Conservation (phyloP, 805 yeast genomes). For the Sugiyamaella valdiviana region DNA sequence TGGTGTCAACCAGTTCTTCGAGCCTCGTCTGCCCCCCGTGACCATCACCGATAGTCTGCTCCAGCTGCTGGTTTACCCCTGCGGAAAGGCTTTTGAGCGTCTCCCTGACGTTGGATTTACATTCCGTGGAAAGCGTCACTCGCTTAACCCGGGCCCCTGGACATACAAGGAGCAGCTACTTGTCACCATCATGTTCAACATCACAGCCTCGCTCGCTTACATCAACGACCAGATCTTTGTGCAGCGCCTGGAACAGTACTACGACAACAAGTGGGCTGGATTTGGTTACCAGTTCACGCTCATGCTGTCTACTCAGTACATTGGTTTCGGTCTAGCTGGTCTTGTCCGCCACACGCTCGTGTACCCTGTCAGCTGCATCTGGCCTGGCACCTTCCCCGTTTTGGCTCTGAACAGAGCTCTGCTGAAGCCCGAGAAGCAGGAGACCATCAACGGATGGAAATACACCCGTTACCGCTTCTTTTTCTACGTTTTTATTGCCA, state of each 20-base stretch:
- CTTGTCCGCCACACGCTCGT: slow-evolving; percentile 46
- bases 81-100: slow-evolving; percentile 37
- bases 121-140: slow-evolving; percentile 36
- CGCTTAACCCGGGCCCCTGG: slow-evolving; percentile 62
- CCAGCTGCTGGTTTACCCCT: slow-evolving; percentile 44
- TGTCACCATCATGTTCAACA: slow-evolving; percentile 38
- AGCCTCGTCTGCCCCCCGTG: slow-evolving; percentile 47
- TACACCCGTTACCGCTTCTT: slow-evolving; percentile 46
- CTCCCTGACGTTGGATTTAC: slow-evolving; percentile 39
- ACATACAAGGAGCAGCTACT: slow-evolving; percentile 60
- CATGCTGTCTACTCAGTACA: slow-evolving; percentile 43
- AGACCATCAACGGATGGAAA: slow-evolving; percentile 45
- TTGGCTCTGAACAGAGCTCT: slow-evolving; percentile 49
- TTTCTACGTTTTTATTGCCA: slow-evolving; percentile 31
- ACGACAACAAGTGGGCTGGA: slow-evolving; percentile 29
- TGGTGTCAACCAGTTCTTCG: slow-evolving; percentile 49
- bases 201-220: slow-evolving; percentile 25
- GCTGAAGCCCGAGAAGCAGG: slow-evolving; percentile 22
- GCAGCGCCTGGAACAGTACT: slow-evolving; percentile 23
- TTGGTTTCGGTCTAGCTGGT: slow-evolving; percentile 51
- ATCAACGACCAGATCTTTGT: slow-evolving; percentile 19
- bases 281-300: slow-evolving; percentile 42
- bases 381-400: slow-evolving; percentile 53
- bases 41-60: slow-evolving; percentile 37
- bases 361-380: slow-evolving; percentile 39